Base-by-base conservation (phyloP, 768 basidiomycete genomes). In the Pleurotus pulmonarius region DNA sequence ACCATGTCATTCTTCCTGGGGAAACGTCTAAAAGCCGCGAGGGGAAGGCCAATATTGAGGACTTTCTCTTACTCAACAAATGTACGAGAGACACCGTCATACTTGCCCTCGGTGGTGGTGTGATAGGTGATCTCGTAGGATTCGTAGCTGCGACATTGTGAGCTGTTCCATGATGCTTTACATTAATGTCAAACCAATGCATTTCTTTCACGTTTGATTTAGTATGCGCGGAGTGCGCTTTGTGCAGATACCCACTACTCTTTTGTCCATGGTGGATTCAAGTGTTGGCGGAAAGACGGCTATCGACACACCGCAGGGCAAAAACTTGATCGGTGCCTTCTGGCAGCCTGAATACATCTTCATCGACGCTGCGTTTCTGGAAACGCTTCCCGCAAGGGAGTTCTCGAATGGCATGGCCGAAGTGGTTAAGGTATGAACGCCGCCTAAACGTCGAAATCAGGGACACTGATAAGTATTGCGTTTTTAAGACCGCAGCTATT, bases 401-500 rank as follows among this genome's bases (percentile, higher is more conserved):
- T 93, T 98, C 59, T 90, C 92, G n/a, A 98, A 98, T 65, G 96
- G 97, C 38, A 96, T 99, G 90, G 96, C 97, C 0, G 96, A 99
- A 70, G 89, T 98, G 3, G 87, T 98, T 67, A 99, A 99, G 83
- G 94, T 92, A 56, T 58, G 78, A 69, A 39, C 38, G 41, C 41
- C 22, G 29, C 29, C 8, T 34, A 34, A 34, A 34, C 29, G 8
- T 34, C 29, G 29, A 34, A 34, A 11, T 34, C 29, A 34, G 9
- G 29, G 29, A 11, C 4, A 8, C 8, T 34, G 8, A 34, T 34
- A 34, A 3, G 29, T 11, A 34, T 9, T 3, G 41, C 51, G 40
- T n/a, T 53, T 53, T n/a, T 53, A 58, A 96, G 96, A 99, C 97
- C 22, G 96, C 97, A 4, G 97, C 95, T n/a, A 98, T 98, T 65